A percentile compares a stretch with the other conserved stretches of the same genome.
Evolutionary conservation across 1,284 basidiomycete species (phyloP).

Genomic region (Microbotryum violaceum): DNA sequence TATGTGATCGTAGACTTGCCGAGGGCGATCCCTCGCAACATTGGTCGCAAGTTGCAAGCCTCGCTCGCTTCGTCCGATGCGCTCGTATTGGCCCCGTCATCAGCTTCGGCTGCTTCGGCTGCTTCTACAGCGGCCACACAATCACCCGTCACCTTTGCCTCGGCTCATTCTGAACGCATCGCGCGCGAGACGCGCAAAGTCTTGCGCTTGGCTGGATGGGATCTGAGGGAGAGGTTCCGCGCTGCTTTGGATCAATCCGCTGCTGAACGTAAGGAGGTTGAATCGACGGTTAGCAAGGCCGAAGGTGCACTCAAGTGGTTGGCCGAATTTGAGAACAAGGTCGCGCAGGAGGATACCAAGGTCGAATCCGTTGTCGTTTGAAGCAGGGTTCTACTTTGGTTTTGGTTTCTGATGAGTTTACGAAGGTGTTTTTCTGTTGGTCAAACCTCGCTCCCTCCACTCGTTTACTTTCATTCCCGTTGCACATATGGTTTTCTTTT

Average conservation of each 20-base stretch:
- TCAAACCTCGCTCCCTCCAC: too few relatives aligned
- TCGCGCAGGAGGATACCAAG: conserved; percentile 17
- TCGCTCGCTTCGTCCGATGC: conserved; percentile 45
- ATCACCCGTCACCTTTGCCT: conserved; percentile 52
- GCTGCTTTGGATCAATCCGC: conserved; percentile 67
- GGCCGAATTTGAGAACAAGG: conserved; percentile 39
- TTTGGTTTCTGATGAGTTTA: too few relatives aligned
- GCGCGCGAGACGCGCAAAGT: conserved; percentile 89
- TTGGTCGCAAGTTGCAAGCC: conserved; percentile 60
- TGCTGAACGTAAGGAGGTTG: conserved; percentile 67
- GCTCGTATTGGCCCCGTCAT: conserved; percentile 37
- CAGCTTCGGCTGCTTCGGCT: conserved; percentile 40
- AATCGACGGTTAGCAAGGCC: conserved; percentile 64
- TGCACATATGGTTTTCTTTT: too few relatives aligned
- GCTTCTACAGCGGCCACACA: conserved; percentile 37
- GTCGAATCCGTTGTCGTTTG: conserved; percentile 8
- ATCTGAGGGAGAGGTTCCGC: conserved; percentile 75
- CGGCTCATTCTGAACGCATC: conserved; percentile 64
- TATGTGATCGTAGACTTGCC: conserved; percentile 88
- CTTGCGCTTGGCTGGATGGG: conserved; percentile 83
- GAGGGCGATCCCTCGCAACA: conserved; percentile 78
- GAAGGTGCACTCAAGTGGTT: conserved; percentile 67
- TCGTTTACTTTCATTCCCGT: too few relatives aligned
- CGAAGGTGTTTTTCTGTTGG: too few relatives aligned
- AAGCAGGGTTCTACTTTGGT: too few relatives aligned